Conservation (phyloP, 2,329 filamentous ascomycete species). For the Epichloe amarillans region DNA sequence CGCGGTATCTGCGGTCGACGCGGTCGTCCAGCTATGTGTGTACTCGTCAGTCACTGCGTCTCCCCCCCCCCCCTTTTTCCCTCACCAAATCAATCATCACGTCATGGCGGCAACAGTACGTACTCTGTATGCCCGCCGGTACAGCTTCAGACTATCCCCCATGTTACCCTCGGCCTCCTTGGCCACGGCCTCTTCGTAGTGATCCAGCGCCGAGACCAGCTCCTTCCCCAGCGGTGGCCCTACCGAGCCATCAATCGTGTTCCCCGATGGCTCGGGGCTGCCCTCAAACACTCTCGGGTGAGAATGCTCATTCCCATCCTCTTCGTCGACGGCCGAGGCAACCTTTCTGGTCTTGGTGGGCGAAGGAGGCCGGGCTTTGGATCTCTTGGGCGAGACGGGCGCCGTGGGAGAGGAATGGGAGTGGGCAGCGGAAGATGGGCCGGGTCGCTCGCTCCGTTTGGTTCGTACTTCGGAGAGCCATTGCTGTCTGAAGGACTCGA, state of each 20-base stretch:
- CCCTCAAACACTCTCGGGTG: slow-evolving; percentile 9
- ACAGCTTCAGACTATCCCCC: slow-evolving; percentile 77
- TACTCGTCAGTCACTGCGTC: no score
- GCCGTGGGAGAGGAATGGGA: neutral
- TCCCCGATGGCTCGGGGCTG: slow-evolving; percentile 4
- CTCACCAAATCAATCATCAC: neutral
- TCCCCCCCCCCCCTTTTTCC: no score
- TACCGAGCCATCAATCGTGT: slow-evolving; percentile 8
- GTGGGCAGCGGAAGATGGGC: neutral
- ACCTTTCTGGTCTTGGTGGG: neutral
- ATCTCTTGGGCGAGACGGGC: neutral
- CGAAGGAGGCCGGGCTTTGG: neutral
- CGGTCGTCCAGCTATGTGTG: slow-evolving; percentile 56
- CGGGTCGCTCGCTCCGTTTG: slow-evolving; percentile 9
- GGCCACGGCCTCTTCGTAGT: slow-evolving; percentile 85
- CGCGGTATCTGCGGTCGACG: slow-evolving; percentile 77
- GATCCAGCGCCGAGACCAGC: slow-evolving; percentile 70
- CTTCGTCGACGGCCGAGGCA: slow-evolving; percentile 3
- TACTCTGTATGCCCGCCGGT: slow-evolving; percentile 81
- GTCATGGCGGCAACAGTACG: neutral
- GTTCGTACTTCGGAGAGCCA: slow-evolving; percentile 72
- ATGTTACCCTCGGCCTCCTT: slow-evolving; percentile 75
- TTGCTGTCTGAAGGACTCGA: slow-evolving; percentile 72
- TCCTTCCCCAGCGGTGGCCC: slow-evolving; percentile 21
- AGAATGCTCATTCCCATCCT: slow-evolving; percentile 3